phyloP scores from a whole-genome alignment of 768 basidiomycete genomes.

The Grammothele lineata region DNA sequence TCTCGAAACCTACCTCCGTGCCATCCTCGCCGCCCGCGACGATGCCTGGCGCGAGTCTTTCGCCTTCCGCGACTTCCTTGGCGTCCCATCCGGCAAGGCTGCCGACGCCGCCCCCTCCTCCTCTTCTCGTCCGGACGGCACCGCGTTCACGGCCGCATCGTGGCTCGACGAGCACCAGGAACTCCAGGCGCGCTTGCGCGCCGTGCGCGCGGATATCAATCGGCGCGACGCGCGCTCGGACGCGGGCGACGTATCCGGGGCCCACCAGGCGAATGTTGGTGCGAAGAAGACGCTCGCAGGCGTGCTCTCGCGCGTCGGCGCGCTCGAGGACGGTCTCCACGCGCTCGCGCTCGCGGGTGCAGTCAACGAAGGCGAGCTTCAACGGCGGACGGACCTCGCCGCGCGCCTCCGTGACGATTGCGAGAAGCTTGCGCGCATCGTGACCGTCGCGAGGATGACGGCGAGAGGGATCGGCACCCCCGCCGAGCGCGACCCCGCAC shows the following conservation, averaged over 20 bases:
- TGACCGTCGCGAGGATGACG: constrained; percentile 64
- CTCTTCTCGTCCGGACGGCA: neutral
- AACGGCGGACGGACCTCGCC: constrained; percentile 85
- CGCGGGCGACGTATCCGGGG: constrained; percentile 64
- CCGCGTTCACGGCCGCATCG: constrained; percentile 65
- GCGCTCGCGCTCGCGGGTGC: constrained; percentile 56
- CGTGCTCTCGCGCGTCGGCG: constrained; percentile 68
- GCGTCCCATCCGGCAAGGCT: constrained; percentile 63
- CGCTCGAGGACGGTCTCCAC: constrained; percentile 64
- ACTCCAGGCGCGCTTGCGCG: constrained; percentile 70
- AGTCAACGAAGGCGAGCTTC: constrained; percentile 89
- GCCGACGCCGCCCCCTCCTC: constrained; percentile 20
- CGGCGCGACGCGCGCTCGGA: constrained; percentile 82
- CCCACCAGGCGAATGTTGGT: constrained; percentile 76
- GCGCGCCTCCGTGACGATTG: constrained; percentile 86
- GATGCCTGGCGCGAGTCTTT: constrained; percentile 76
- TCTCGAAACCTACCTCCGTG: constrained; percentile 81
- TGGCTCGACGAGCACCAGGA: constrained; percentile 91
- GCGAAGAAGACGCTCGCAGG: constrained; percentile 84
- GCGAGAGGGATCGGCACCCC: constrained; percentile 35
- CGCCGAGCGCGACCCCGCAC: constrained; percentile 37
- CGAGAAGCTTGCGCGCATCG: constrained; percentile 82
- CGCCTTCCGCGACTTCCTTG: constrained; percentile 84
- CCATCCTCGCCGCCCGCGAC: constrained; percentile 79
- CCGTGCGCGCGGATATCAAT: constrained; percentile 82